These are phyloP conservation scores for Aphanomyces euteiches DNA, from an alignment of 352 stramenopile genomes.

Conservation along the genomic window DNA sequence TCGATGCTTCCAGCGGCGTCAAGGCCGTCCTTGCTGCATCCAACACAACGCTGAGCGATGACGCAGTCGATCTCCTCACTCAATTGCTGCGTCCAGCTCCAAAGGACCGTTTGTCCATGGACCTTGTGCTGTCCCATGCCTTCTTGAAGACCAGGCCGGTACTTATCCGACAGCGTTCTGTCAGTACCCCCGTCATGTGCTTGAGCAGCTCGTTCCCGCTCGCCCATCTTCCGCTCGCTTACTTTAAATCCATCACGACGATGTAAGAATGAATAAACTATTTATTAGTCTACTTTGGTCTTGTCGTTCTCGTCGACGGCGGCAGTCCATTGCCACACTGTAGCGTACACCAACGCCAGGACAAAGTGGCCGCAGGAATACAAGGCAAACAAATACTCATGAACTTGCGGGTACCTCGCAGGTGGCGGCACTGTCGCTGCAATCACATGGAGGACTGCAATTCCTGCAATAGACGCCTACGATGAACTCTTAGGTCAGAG, in stretches of 20 bases:
- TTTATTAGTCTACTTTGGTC: slow-evolving; percentile 12
- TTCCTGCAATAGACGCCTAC: slow-evolving; percentile 57
- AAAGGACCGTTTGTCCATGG: slow-evolving; percentile 37
- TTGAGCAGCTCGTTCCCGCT: not conserved
- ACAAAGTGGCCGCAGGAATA: slow-evolving; percentile 80
- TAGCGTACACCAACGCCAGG: slow-evolving; percentile 66
- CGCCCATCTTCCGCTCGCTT: slow-evolving; percentile 3
- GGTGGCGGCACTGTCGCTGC: slow-evolving; percentile 50
- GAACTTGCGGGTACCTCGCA: slow-evolving; percentile 68
- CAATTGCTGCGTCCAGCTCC: slow-evolving; percentile 2
- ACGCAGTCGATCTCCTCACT: slow-evolving; percentile 14
- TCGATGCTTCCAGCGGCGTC: not conserved
- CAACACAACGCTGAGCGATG: not conserved
- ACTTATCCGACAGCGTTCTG: slow-evolving; percentile 15
- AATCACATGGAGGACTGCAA: slow-evolving; percentile 50
- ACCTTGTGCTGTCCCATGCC: slow-evolving; percentile 55
- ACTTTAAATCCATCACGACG: slow-evolving; percentile 17
- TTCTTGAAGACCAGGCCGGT: slow-evolving; percentile 42
- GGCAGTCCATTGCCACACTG: slow-evolving; percentile 79
- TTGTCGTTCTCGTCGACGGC: not conserved
- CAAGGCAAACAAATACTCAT: slow-evolving; percentile 79
- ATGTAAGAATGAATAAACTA: not conserved
- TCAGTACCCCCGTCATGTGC: not conserved
- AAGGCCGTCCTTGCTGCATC: not conserved
- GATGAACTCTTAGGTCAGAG: not conserved